Conservation (phyloP, 2,329 filamentous ascomycete species). For the Alternaria infectoria region DNA sequence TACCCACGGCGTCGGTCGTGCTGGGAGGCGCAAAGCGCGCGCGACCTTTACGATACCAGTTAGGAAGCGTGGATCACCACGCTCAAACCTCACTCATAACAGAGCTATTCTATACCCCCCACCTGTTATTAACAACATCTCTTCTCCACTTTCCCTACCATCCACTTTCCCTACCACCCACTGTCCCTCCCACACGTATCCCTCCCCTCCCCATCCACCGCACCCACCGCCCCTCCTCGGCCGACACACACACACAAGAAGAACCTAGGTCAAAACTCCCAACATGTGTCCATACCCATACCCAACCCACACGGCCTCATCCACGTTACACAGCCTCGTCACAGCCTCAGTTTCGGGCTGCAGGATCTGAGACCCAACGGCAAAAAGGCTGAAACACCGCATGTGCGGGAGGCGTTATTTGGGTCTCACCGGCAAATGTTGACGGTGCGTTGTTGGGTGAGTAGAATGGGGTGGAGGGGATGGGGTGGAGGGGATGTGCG, state of each 20-base stretch:
- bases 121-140: background rate
- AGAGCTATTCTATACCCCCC: background rate
- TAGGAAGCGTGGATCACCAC: too few species aligned
- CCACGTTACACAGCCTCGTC: background rate
- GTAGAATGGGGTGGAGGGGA: background rate
- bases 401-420: background rate
- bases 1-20: background rate
- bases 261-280: background rate
- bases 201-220: too few species aligned
- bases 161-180: background rate
- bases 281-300: background rate
- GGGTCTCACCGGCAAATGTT: background rate
- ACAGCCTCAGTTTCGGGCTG: background rate
- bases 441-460: background rate
- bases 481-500: background rate
- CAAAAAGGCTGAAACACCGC: background rate
- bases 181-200: background rate
- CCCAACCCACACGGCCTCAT: background rate
- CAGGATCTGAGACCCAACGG: background rate
- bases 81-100: background rate
- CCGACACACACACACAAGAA: too few species aligned
- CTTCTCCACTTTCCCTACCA: background rate
- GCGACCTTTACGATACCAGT: background rate
- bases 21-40: background rate
- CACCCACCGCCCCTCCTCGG: background rate